These are phyloP conservation scores for Closterium sp. DNA, from an alignment of 139 green algal genomes.

Conservation along the genomic window DNA sequence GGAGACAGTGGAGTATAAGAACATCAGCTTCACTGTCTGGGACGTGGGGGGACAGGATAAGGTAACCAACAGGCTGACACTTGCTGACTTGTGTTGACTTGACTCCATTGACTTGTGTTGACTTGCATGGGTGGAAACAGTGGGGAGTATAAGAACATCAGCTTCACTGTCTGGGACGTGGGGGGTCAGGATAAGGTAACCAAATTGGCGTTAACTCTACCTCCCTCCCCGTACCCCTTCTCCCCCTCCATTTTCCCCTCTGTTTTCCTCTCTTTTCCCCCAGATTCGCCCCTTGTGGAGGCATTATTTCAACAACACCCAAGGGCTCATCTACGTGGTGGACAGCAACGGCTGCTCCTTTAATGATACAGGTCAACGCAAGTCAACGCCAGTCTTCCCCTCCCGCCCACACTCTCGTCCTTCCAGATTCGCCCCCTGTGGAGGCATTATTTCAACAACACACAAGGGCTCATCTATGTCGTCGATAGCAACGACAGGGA, in stretches of 20 bases:
- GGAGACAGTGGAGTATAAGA: slow-evolving; percentile 94
- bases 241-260: neutral
- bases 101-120: neutral
- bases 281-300: slow-evolving; percentile 87
- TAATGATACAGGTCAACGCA: too few relatives aligned
- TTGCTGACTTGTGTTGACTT: neutral
- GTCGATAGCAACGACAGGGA: slow-evolving; percentile 96
- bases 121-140: too few relatives aligned
- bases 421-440: slow-evolving; percentile 76
- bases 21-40: slow-evolving; percentile 85
- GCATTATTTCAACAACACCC: slow-evolving; percentile 77
- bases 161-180: slow-evolving; percentile 75
- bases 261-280: neutral
- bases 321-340: too few relatives aligned
- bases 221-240: too few relatives aligned
- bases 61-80: slow-evolving; percentile 59
- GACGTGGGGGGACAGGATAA: slow-evolving; percentile 86
- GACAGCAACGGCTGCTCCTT: too few relatives aligned
- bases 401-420: neutral
- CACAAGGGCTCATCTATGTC: slow-evolving; percentile 97
- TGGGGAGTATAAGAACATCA: slow-evolving; percentile 95
- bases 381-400: neutral
- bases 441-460: slow-evolving; percentile 99
- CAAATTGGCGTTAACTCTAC: too few relatives aligned
- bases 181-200: slow-evolving; percentile 89